phyloP scores from a whole-genome alignment of 257 asterid species.

The Solanum infundibuliforme region DNA sequence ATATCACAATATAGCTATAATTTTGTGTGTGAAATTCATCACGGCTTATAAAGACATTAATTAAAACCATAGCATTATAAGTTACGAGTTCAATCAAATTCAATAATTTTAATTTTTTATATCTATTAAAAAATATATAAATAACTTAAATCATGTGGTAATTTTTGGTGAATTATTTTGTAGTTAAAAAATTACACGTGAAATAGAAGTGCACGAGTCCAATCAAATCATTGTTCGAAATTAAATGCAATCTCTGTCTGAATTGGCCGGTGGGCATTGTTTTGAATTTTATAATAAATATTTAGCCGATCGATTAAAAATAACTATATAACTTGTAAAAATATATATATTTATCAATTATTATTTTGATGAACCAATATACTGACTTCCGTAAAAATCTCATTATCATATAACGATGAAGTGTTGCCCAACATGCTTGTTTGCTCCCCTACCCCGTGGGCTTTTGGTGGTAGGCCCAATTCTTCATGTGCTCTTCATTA shows the following conservation, averaged over 20 bases:
- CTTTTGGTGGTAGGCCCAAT: conserved; percentile 22
- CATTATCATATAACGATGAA: conserved; percentile 4
- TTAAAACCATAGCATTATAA: too few relatives aligned
- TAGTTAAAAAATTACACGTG: conserved; percentile 24
- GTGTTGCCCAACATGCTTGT: conserved; percentile 43
- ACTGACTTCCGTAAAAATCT: background rate
- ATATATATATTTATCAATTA: too few relatives aligned
- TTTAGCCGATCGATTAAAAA: background rate
- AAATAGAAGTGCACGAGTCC: conserved; percentile 13
- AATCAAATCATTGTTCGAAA: conserved; percentile 25
- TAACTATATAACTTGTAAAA: background rate
- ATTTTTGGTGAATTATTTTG: background rate
- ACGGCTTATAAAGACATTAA: background rate
- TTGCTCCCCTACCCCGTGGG: conserved; percentile 9
- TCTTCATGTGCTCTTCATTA: conserved; percentile 33
- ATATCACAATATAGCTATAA: too few relatives aligned
- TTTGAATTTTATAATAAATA: background rate
- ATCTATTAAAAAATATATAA: too few relatives aligned
- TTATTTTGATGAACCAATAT: background rate
- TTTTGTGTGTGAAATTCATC: background rate
- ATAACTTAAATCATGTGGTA: too few relatives aligned
- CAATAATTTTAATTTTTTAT: too few relatives aligned
- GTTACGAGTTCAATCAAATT: too few relatives aligned
- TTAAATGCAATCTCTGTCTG: background rate
- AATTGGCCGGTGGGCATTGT: conserved; percentile 7